Conservation (phyloP, 2,329 filamentous ascomycete species). For the Arachnopeziza araneosa region DNA sequence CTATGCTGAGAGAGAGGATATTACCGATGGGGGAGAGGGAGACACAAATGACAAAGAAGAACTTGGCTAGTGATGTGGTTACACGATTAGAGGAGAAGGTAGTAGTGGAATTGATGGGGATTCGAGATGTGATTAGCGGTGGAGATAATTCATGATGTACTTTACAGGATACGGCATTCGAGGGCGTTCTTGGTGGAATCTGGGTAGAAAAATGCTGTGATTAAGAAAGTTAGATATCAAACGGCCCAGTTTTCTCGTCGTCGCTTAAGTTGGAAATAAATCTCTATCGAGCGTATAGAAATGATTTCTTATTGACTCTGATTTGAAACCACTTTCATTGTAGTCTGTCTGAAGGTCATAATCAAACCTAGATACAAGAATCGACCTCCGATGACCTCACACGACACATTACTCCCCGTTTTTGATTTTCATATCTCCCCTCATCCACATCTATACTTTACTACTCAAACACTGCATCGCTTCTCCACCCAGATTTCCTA, state of each 20-base stretch:
- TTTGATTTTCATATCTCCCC: constrained; percentile 4
- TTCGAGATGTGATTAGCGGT: constrained; percentile 16
- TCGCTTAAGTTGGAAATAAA: neutral
- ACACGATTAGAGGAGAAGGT: constrained; percentile 58
- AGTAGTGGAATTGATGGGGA: constrained; percentile 45
- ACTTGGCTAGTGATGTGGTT: constrained; percentile 20
- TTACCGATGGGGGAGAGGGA: constrained; percentile 70
- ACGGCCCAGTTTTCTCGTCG: neutral
- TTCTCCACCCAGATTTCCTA: neutral
- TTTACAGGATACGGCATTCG: neutral
- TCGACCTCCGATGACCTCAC: constrained; percentile 6
- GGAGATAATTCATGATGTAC: neutral
- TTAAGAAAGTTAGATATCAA: neutral
- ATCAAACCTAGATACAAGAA: constrained; percentile 14
- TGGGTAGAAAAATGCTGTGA: neutral
- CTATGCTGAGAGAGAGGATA: constrained; percentile 65
- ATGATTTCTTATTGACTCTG: constrained; percentile 5
- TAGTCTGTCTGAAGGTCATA: neutral
- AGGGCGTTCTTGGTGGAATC: neutral
- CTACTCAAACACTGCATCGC: constrained; percentile 1
- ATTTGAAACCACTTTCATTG: constrained; percentile 4
- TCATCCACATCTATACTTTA: constrained; percentile 1
- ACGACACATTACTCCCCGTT: constrained; percentile 2
- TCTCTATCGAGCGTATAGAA: neutral
- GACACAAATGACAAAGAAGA: constrained; percentile 49